Base-by-base conservation (phyloP, 2,329 filamentous ascomycete genomes). In the Aspergillus caelatus region DNA sequence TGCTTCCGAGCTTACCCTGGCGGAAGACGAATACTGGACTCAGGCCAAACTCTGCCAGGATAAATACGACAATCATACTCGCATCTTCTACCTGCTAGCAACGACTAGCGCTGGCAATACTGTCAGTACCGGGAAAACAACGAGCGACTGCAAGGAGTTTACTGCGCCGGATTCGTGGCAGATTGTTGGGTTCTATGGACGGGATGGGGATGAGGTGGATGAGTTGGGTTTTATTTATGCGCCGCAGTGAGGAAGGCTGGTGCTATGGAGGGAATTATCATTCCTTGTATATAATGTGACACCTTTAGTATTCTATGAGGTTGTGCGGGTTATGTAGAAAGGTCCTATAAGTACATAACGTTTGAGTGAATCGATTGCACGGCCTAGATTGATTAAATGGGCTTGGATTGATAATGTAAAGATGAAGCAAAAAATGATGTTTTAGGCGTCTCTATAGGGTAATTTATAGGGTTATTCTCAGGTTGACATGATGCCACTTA, bases 71-170 rank as follows among this genome's bases (percentile, higher is more conserved):
- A 69, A 69, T 26, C 68, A 77, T 16, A 85, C 83, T n/a, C 81
- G 86, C 36, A 82, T 82, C 68, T 87, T 89, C 70, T 88, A 84
- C 70, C 81, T 86, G 64, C 68, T 79, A 61, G 83, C 85, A n/a
- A 83, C 78, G 1, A 87, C 85, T 1, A 85, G 80, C 67, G 60
- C 75, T 0, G 85, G 84, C 1, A 78, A 80, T 26, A 82, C 75
- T 0, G 65, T 87, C 7, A 71, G 73, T 14, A 73, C 80, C 2
- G 85, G 86, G 1, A 80, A 74, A 0, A 68, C 74, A 32, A 87
- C 84, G 0, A 71, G 66, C 12, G 81, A 83, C 63, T 88, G 85
- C 69, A 70, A 74, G 6, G 80, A 78, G 2, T 83, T 79, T 58
- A 74, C 70, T n/a, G 84, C 84, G 2, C 82, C 82, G 23, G 62